These are phyloP conservation scores for Endocarpon pusillum DNA, from an alignment of 495 filamentous ascomycete genomes.

Conservation along the genomic window DNA sequence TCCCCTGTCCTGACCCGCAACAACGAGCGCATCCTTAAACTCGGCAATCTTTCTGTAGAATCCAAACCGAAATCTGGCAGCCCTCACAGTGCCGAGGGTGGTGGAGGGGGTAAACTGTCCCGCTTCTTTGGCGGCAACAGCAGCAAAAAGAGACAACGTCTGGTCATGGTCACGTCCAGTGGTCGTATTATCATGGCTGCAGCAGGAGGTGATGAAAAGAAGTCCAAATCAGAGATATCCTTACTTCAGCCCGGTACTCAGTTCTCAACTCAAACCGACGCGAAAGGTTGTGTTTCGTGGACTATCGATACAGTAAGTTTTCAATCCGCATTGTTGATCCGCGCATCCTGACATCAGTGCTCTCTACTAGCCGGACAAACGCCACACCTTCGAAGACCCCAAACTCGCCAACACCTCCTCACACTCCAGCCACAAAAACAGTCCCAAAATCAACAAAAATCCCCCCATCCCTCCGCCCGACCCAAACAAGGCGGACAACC, in stretches of 20 bases:
- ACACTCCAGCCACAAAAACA: too few species aligned
- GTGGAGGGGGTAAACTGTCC: conserved; percentile 60
- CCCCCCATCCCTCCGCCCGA: too few species aligned
- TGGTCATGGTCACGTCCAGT: conserved; percentile 91
- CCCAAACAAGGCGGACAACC: too few species aligned
- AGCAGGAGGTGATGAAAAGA: conserved; percentile 92
- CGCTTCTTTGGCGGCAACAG: conserved; percentile 80
- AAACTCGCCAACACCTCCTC: too few species aligned
- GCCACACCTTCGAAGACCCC: conserved; percentile 82
- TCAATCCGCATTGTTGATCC: conserved; percentile 2
- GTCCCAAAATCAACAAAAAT: too few species aligned
- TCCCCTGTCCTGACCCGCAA: conserved; percentile 80
- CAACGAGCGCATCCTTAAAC: conserved; percentile 87
- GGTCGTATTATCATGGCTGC: conserved; percentile 79
- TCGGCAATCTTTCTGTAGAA: conserved; percentile 75
- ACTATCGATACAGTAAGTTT: conserved; percentile 77
- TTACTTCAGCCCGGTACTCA: conserved; percentile 52
- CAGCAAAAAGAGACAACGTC: conserved; percentile 79
- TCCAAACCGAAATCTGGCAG: conserved; percentile 53
- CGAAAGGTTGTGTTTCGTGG: conserved; percentile 75
- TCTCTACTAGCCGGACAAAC: conserved; percentile 55
- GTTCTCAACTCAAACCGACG: conserved; percentile 65
- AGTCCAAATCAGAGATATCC: conserved; percentile 77
- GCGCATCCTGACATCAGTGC: not conserved
- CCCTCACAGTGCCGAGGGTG: conserved; percentile 47